Conservation (phyloP, 2,329 filamentous ascomycete species). For the Venturia effusa region DNA sequence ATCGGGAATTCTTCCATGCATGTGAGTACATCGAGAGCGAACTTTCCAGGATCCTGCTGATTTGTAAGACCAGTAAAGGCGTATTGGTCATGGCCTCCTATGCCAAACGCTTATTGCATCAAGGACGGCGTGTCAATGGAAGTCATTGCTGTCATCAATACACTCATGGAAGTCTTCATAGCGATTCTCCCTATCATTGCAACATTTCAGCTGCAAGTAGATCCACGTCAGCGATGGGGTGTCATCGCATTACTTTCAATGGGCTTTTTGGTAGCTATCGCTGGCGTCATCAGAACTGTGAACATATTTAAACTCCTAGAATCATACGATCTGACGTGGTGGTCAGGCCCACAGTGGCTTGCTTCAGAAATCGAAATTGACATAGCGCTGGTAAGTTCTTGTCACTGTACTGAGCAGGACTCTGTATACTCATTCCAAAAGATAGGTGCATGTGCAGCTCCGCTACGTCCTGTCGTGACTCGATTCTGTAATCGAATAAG, state of each 20-base stretch:
- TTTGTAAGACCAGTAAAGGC: slow-evolving; percentile 22
- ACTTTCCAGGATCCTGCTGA: not conserved
- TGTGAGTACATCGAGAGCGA: slow-evolving; percentile 16
- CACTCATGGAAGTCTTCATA: slow-evolving; percentile 30
- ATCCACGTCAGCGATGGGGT: slow-evolving; percentile 28
- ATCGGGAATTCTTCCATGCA: slow-evolving; percentile 29
- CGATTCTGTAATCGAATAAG: not conserved
- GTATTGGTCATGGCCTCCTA: slow-evolving; percentile 31
- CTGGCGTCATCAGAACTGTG: slow-evolving; percentile 32
- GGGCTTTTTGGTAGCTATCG: slow-evolving; percentile 31
- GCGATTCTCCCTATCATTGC: slow-evolving; percentile 34
- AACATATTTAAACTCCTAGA: slow-evolving; percentile 32
- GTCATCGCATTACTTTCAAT: slow-evolving; percentile 29
- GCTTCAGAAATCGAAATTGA: slow-evolving; percentile 35
- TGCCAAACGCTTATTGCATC: slow-evolving; percentile 23
- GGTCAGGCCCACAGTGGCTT: slow-evolving; percentile 35
- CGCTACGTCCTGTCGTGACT: slow-evolving; percentile 6
- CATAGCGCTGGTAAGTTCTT: slow-evolving; percentile 29
- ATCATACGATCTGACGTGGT: slow-evolving; percentile 35
- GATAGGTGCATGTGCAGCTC: slow-evolving; percentile 11
- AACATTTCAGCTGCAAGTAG: slow-evolving; percentile 31
- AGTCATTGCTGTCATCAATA: slow-evolving; percentile 30
- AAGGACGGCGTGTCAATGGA: slow-evolving; percentile 31
- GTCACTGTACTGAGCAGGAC: not conserved
- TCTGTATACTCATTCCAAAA: not conserved